Evolutionary conservation across 164 flowering plant species (phyloP).

Genomic region (Sedum album): DNA sequence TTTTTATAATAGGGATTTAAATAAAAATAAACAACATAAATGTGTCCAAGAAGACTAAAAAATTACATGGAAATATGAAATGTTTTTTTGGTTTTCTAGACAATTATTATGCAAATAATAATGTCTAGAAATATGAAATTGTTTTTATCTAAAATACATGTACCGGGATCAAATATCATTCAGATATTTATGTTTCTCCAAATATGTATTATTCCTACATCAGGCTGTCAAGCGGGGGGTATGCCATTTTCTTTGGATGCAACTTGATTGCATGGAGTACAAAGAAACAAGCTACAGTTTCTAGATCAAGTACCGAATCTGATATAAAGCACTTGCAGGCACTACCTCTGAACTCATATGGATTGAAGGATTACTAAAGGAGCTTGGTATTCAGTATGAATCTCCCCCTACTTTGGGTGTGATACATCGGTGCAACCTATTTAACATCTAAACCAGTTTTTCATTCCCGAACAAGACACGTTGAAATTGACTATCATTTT

Average conservation of each 20-base stretch:
- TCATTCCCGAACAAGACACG: background rate
- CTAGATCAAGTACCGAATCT: background rate
- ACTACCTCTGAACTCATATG: background rate
- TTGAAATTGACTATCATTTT: background rate
- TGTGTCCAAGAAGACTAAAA: too few relatives aligned
- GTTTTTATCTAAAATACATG: too few relatives aligned
- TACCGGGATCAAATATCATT: too few relatives aligned
- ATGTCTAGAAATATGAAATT: too few relatives aligned
- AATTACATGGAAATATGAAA: too few relatives aligned
- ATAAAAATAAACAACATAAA: too few relatives aligned
- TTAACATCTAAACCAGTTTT: background rate
- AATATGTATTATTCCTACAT: too few relatives aligned
- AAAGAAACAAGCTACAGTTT: background rate
- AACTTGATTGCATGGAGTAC: background rate
- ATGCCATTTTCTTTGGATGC: background rate
- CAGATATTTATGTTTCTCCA: too few relatives aligned
- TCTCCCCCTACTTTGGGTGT: background rate
- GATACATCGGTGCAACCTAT: background rate
- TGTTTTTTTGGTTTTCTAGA: too few relatives aligned
- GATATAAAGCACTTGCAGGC: background rate
- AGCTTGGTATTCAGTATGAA: background rate
- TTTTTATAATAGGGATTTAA: too few relatives aligned
- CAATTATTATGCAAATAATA: too few relatives aligned
- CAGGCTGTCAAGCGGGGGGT: too few relatives aligned
- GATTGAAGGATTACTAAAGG: background rate